These are phyloP conservation scores for Nitzschia putrida DNA, from an alignment of 108 stramenopile genomes.

Conservation along the genomic window DNA sequence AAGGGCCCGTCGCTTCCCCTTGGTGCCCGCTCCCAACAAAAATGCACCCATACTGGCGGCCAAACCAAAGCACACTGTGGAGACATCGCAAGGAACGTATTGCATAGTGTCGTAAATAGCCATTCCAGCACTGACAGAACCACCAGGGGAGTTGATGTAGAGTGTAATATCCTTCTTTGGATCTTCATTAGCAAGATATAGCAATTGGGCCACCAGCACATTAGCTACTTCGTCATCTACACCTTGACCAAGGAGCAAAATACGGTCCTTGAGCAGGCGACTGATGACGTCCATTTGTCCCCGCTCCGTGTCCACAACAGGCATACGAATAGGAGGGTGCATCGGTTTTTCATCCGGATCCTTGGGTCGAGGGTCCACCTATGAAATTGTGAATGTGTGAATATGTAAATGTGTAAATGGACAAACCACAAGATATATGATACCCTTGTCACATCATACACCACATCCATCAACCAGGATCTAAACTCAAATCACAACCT, in stretches of 20 bases:
- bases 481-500: background rate
- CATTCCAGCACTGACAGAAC: constrained; percentile 70
- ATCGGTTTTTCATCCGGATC: constrained; percentile 65
- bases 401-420: too few species aligned
- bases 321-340: constrained; percentile 59
- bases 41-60: constrained; percentile 89
- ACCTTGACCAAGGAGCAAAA: constrained; percentile 83
- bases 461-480: too few species aligned
- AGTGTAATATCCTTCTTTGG: constrained; percentile 84
- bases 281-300: constrained; percentile 75
- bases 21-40: constrained; percentile 76
- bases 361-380: constrained; percentile 86
- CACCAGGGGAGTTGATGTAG: constrained; percentile 89
- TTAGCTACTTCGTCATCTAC: constrained; percentile 89
- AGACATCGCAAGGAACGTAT: constrained; percentile 84
- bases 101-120: constrained; percentile 87
- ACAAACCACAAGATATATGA: background rate
- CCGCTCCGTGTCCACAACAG: constrained; percentile 70
- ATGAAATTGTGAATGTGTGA: background rate
- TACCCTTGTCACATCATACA: background rate
- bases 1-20: constrained; percentile 87
- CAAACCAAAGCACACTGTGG: constrained; percentile 87
- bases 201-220: constrained; percentile 83
- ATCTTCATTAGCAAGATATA: constrained; percentile 84
- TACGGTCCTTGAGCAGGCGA: constrained; percentile 85